Conservation (phyloP, 1,284 basidiomycete species). For the Sporisorium graminicola region DNA sequence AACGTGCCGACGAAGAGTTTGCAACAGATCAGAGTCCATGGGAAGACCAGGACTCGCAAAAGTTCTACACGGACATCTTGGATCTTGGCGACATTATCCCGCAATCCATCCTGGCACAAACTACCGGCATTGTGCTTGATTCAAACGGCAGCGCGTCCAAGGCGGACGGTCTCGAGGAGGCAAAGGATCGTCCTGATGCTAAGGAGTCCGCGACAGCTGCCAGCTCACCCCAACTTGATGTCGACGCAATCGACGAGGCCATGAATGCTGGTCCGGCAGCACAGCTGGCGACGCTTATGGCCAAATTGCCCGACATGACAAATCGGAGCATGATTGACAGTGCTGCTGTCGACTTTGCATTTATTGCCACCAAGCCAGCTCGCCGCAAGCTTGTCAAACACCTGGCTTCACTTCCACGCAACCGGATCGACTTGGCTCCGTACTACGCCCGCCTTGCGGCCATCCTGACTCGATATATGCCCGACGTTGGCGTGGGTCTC, state of each 20-base stretch:
- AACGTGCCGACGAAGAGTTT: constrained; percentile 59
- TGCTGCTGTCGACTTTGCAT: constrained; percentile 93
- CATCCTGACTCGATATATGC: constrained; percentile 90
- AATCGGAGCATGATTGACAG: constrained; percentile 93
- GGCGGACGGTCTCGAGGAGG: constrained; percentile 46
- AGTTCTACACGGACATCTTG: constrained; percentile 92
- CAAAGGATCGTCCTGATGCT: background rate
- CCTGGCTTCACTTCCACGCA: constrained; percentile 85
- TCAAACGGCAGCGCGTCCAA: constrained; percentile 74
- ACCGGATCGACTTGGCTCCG: constrained; percentile 88
- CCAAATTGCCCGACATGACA: constrained; percentile 91
- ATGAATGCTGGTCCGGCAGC: constrained; percentile 85
- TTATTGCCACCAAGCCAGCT: constrained; percentile 94
- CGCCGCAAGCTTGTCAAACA: constrained; percentile 83
- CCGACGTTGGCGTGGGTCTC: constrained; percentile 86
- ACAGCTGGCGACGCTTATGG: constrained; percentile 88
- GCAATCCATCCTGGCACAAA: constrained; percentile 79
- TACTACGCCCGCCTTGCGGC: constrained; percentile 93
- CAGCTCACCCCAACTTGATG: constrained; percentile 30
- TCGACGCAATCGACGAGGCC: constrained; percentile 42
- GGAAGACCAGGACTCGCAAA: constrained; percentile 96
- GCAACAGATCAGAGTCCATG: constrained; percentile 80
- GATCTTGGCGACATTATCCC: constrained; percentile 94
- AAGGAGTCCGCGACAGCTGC: constrained; percentile 19
- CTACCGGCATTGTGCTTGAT: constrained; percentile 16